Base-by-base conservation (phyloP, 2,329 filamentous ascomycete species). In the Penicillium sp. region DNA sequence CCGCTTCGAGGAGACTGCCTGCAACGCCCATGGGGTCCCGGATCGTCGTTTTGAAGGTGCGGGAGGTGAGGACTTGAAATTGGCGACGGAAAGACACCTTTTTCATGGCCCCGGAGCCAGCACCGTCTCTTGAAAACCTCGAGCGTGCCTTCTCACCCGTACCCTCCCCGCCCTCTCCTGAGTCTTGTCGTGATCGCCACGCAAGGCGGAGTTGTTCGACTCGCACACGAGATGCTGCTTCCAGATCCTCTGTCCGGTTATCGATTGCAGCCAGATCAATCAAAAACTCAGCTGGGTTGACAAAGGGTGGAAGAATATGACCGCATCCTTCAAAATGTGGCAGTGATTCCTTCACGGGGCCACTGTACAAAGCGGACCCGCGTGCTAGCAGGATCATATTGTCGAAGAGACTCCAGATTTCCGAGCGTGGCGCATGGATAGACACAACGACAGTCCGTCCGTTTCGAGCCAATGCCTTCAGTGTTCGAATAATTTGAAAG, bases 361-460 rank as follows among this genome's bases (percentile, higher is more conserved):
- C 86, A 24, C 82, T 83, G 58, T 85, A 90, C 0, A 89, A 78
- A 0, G 83, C 80, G 32, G 77, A 79, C 0, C 86, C 86, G 56
- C 76, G 78, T 1, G 84, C 82, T 3, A 90, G 65, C 9, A 90
- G 74, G 8, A 89, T 73, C 6, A 90, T 73, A 49, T 82, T 81
- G 63, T 90, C 86, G 59, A 90, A 87, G 12, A 89, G 74, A 29
- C 80, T 77, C 85, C 86, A 90, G 11, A 90, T 90, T 63, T 90
- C 86, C 0, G 85, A 88, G 18, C 86, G 76, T 18, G 86, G 86
- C 53, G 88, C 84, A 62, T 90, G 86, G 33, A 90, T 86, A 0
- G 85, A 88, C 0, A 83, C 83, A 11, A 90, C 78, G 46, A 90
- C 75, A 0, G 85, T 90, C 25, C 85, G 73, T 0, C 85, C 85